These are phyloP conservation scores for Xerocomellus amylosporus DNA, from an alignment of 768 basidiomycete genomes.

Conservation along the genomic window DNA sequence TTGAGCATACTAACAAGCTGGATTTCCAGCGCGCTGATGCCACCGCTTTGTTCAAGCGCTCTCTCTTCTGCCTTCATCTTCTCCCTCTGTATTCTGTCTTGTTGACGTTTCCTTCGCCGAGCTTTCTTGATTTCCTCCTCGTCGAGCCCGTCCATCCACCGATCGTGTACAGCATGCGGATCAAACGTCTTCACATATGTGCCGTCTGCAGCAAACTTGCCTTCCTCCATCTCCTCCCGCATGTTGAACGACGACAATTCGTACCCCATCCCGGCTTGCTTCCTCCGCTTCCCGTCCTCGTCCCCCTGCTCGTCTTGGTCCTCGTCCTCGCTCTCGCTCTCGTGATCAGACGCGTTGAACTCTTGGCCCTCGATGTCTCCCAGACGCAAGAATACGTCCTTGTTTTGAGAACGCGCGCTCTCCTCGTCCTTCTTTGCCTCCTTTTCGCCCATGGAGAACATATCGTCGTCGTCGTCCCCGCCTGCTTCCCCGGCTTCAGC, in stretches of 20 bases:
- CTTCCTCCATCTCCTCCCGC: conserved; percentile 98
- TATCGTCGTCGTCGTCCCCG: conserved; percentile 72
- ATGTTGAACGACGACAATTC: conserved; percentile 97
- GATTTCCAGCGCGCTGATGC: conserved; percentile 58
- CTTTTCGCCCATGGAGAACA: conserved; percentile 71
- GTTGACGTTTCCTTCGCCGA: conserved; percentile 66
- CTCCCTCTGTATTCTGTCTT: conserved; percentile 69
- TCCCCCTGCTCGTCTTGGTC: conserved; percentile 44
- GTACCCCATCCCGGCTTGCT: conserved; percentile 89
- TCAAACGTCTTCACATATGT: conserved; percentile 83
- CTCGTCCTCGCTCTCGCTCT: conserved; percentile 41
- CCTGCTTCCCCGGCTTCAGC: conserved; percentile 50
- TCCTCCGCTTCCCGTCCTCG: conserved; percentile 71
- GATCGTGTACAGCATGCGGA: conserved; percentile 88
- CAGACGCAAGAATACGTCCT: conserved; percentile 74
- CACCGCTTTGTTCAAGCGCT: conserved; percentile 67
- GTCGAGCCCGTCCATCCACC: conserved; percentile 91
- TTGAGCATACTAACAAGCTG: conserved; percentile 74
- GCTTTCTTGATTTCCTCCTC: conserved; percentile 86
- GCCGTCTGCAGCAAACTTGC: conserved; percentile 94
- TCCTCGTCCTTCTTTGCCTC: conserved; percentile 48
- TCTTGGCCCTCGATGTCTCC: conserved; percentile 98
- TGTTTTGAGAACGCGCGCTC: conserved; percentile 48
- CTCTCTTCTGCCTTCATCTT: conserved; percentile 70
- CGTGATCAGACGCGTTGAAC: conserved; percentile 46